Percentiles rank a stretch among this genome's conserved stretches.
Evolutionary conservation across 345 rosid species (phyloP).

Genomic region (Euphorbia lathyris): DNA sequence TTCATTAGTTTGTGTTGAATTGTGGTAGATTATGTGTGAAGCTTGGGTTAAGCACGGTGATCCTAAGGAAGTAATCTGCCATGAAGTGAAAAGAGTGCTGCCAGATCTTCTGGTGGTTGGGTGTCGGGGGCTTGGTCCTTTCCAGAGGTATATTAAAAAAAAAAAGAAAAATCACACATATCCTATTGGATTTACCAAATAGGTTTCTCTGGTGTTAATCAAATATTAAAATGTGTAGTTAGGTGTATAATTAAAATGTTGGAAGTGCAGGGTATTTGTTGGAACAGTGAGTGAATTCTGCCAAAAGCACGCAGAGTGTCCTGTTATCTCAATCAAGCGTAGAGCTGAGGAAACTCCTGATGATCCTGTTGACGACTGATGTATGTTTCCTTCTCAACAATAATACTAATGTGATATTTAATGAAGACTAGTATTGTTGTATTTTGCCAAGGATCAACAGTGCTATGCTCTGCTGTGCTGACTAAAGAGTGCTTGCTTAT

Average conservation of each 20-base stretch:
- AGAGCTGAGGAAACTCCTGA: slow-evolving; percentile 71
- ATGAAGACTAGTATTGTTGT: background rate
- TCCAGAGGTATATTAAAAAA: slow-evolving; percentile 56
- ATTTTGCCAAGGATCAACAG: background rate
- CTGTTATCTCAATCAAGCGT: slow-evolving; percentile 85
- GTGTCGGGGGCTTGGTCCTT: slow-evolving; percentile 92
- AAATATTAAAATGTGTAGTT: too few relatives aligned
- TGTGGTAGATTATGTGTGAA: slow-evolving; percentile 67
- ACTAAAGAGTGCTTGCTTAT: background rate
- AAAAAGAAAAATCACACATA: background rate
- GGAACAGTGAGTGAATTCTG: slow-evolving; percentile 96
- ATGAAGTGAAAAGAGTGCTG: slow-evolving; percentile 68
- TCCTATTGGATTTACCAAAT: background rate
- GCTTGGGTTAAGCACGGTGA: slow-evolving; percentile 92
- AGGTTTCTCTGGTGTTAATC: background rate
- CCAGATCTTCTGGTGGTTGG: slow-evolving; percentile 92
- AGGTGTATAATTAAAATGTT: background rate
- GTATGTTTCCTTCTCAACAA: background rate
- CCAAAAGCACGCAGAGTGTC: slow-evolving; percentile 95
- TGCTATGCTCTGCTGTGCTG: background rate
- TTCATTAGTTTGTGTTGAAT: slow-evolving; percentile 7
- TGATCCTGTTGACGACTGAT: slow-evolving; percentile 92
- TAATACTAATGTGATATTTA: background rate
- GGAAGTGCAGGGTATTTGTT: slow-evolving; percentile 74
- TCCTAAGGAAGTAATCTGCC: slow-evolving; percentile 84